phyloP scores from a whole-genome alignment of 192 early-diverging fungal species.

The Jimgerdemannia flammicorona region DNA sequence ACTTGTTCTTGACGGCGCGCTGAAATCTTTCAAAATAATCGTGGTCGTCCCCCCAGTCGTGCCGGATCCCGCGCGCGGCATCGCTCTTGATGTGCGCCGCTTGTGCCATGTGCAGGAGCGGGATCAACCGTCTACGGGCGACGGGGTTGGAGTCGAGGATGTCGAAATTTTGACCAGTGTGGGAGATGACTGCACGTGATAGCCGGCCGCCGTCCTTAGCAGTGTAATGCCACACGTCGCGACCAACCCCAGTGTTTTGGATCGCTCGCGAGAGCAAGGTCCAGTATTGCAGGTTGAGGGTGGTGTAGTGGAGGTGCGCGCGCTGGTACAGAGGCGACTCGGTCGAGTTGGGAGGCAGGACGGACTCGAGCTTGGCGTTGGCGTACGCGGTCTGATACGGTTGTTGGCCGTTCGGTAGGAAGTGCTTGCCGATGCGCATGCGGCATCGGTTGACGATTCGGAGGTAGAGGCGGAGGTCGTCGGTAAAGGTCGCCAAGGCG shows the following conservation, averaged over 20 bases:
- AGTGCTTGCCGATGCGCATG: conserved; percentile 61
- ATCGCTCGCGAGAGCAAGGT: conserved; percentile 47
- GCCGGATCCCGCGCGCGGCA: conserved; percentile 1
- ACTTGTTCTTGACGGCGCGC: conserved; percentile 15
- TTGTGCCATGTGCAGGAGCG: conserved; percentile 47
- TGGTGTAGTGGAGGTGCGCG: conserved; percentile 29
- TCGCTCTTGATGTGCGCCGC: conserved; percentile 33
- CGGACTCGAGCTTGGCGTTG: neutral
- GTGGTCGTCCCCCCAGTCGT: conserved; percentile 16
- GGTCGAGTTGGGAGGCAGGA: neutral
- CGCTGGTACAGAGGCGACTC: neutral
- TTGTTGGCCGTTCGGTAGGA: conserved; percentile 30
- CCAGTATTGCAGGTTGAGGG: conserved; percentile 58
- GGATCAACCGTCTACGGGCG: conserved; percentile 28
- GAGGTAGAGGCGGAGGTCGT: conserved; percentile 50
- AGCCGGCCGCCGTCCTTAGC: conserved; percentile 40
- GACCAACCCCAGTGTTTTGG: conserved; percentile 43
- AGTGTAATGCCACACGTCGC: conserved; percentile 52
- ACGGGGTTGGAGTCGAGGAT: conserved; percentile 21
- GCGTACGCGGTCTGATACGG: conserved; percentile 19
- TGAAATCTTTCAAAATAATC: conserved; percentile 11
- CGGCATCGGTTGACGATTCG: conserved; percentile 52
- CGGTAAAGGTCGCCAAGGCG: conserved; percentile 48
- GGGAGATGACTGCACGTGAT: conserved; percentile 38
- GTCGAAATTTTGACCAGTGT: conserved; percentile 32